Evolutionary conservation across 129 eudicot species (phyloP).

Genomic region (Smallanthus sonchifolius): DNA sequence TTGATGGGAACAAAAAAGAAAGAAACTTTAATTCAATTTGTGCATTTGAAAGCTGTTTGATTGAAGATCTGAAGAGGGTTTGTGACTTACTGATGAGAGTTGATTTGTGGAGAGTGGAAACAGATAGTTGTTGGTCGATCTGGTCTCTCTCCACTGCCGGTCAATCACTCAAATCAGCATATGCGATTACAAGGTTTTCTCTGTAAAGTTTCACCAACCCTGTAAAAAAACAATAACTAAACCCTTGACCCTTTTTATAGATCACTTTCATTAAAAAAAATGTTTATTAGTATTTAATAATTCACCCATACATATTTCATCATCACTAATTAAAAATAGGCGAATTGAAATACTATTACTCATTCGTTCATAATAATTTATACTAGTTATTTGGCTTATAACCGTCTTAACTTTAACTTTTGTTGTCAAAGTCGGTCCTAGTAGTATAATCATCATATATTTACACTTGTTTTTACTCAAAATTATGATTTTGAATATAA

Average conservation of each 20-base stretch:
- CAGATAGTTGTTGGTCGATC: slow-evolving; percentile 9
- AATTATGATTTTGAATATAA: no score
- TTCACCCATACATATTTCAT: not conserved
- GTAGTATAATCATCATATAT: no score
- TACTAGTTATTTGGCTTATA: no score
- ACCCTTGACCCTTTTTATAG: not conserved
- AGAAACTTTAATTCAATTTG: slow-evolving; percentile 11
- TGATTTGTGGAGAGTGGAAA: slow-evolving; percentile 9
- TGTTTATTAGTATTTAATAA: not conserved
- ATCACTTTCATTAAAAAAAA: not conserved
- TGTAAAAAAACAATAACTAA: slow-evolving; percentile 2
- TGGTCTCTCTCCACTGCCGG: not conserved
- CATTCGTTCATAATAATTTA: no score
- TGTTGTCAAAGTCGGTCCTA: no score
- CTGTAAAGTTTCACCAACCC: slow-evolving; percentile 16
- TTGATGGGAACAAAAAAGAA: slow-evolving; percentile 16
- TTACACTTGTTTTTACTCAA: no score
- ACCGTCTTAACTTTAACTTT: no score
- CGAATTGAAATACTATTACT: no score
- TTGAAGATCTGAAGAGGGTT: slow-evolving; percentile 28
- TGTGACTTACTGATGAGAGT: slow-evolving; percentile 18
- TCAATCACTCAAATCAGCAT: slow-evolving; percentile 25
- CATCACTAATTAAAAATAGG: no score
- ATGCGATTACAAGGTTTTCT: not conserved
- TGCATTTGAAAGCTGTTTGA: slow-evolving; percentile 11